Percentiles rank a stretch among this genome's conserved stretches.
These are phyloP conservation scores for Aspergillus novofumigatus DNA, from an alignment of 2,329 filamentous ascomycete species.

Conservation along the genomic window DNA sequence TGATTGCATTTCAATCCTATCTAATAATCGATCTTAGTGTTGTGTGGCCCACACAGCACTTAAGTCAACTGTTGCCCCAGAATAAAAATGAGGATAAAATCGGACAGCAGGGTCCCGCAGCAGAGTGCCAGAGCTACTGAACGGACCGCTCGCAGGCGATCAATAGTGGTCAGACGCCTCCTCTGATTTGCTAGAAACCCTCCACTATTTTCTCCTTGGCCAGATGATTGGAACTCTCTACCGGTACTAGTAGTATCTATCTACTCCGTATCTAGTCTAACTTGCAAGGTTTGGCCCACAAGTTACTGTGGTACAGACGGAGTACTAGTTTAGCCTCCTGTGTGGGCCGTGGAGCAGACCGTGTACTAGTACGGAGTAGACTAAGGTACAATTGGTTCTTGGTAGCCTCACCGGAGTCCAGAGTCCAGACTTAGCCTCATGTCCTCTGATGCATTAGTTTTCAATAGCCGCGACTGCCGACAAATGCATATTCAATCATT, in stretches of 20 bases:
- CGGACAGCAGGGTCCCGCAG: constrained; percentile 9
- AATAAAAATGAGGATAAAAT: not conserved
- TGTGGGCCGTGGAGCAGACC: not conserved
- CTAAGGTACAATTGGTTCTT: not conserved
- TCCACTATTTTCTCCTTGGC: not conserved
- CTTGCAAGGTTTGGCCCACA: too few species aligned
- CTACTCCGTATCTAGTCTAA: too few species aligned
- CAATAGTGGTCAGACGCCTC: constrained; percentile 8
- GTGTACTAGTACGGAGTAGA: not conserved
- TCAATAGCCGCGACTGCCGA: constrained; percentile 23
- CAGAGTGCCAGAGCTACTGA: constrained; percentile 9
- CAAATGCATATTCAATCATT: constrained; percentile 7
- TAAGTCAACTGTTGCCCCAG: not conserved
- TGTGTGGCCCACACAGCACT: not conserved
- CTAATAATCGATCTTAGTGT: too few species aligned
- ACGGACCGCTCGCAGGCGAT: constrained; percentile 18
- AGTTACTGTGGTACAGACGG: not conserved
- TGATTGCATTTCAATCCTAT: not conserved
- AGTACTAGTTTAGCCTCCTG: not conserved
- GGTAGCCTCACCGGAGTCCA: not conserved
- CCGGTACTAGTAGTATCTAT: too few species aligned
- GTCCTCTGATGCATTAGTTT: constrained; percentile 1
- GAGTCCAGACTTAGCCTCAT: too few species aligned
- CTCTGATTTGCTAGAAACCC: constrained; percentile 7
- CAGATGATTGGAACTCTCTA: not conserved